These are phyloP conservation scores for Cutaneotrichosporon curvatum DNA, from an alignment of 1,284 basidiomycete species.

Conservation along the genomic window DNA sequence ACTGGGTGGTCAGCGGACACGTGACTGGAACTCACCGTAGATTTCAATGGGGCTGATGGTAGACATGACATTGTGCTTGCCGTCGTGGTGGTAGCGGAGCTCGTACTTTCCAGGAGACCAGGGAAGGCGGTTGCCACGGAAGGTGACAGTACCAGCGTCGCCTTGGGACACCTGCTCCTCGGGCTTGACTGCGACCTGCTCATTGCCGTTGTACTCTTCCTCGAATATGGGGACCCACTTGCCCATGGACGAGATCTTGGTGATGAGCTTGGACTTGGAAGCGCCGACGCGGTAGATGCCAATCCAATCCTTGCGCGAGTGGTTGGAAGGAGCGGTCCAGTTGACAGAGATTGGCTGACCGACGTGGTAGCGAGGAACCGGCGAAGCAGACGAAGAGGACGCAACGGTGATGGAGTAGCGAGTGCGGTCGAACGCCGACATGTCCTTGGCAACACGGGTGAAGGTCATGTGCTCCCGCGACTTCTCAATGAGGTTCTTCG, in stretches of 20 bases:
- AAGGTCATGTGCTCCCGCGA: constrained; percentile 82
- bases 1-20: neutral
- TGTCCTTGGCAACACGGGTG: constrained; percentile 73
- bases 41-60: constrained; percentile 77
- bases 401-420: constrained; percentile 66
- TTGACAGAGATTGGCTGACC: constrained; percentile 80
- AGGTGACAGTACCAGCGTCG: constrained; percentile 60
- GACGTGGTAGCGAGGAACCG: constrained; percentile 62
- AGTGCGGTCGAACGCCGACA: constrained; percentile 67
- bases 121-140: constrained; percentile 70
- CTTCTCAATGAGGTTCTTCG: constrained; percentile 82
- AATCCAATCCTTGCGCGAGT: constrained; percentile 95
- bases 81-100: constrained; percentile 73
- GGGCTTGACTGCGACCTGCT: constrained; percentile 52
- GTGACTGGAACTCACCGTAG: constrained; percentile 55
- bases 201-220: constrained; percentile 88
- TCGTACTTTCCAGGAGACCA: constrained; percentile 86
- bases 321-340: constrained; percentile 80
- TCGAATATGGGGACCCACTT: constrained; percentile 88
- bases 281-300: constrained; percentile 88
- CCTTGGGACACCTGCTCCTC: constrained; percentile 41
- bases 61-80: constrained; percentile 92
- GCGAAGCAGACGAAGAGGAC: constrained; percentile 44
- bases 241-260: constrained; percentile 77
- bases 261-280: constrained; percentile 72